Evolutionary conservation across 2,329 filamentous ascomycete genomes (phyloP), one percentile per base, ranked within the genome.

Genomic region (Fusarium illudens): DNA sequence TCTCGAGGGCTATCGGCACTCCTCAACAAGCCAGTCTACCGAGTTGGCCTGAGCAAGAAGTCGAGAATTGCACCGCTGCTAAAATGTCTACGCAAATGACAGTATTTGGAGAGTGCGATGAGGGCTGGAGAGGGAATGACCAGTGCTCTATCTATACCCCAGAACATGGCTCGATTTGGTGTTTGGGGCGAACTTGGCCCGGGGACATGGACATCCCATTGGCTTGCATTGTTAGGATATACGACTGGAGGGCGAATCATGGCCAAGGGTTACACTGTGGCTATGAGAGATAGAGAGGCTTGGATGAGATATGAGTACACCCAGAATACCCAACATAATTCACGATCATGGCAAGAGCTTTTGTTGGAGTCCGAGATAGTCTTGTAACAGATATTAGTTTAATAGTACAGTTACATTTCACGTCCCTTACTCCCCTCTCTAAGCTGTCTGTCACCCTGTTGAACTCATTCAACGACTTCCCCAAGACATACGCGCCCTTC

Each of bases 21-120:
- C 11, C 59, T 64, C 20, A 71, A 71, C 13, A 84, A 82, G 63
- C 82, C 83, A 15, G 65, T 80, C 15, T 84, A 83, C 64, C 79
- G 84, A 15, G 84, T 87, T 56, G 84, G 84, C 4, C 73, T 86
- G 67, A 86, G 84, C 76, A 85, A 81, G 73, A 79, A 75, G 70
- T 80, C 80, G 17, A 79, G 82, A 60, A 86, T 87, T 62, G 83
- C 84, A 33, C 84, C 84, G 27, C 72, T 87, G 55, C 75, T 87
- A 25, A 86, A 86, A 74, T 79, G 79, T 20, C 66, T 86, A 55
- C 81, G 79, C 58, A 86, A 85, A 71, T 94, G 93, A 33, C 50
- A 34, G 51, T 10, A n/a, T n/a, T 34, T 6, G 6, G 12, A 15
- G 12, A 3, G 6, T 34, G 13, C 11, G n/a, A 34, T 34, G 13